These are phyloP conservation scores for Cercophora scortea DNA, from an alignment of 495 filamentous ascomycete genomes.

Conservation along the genomic window DNA sequence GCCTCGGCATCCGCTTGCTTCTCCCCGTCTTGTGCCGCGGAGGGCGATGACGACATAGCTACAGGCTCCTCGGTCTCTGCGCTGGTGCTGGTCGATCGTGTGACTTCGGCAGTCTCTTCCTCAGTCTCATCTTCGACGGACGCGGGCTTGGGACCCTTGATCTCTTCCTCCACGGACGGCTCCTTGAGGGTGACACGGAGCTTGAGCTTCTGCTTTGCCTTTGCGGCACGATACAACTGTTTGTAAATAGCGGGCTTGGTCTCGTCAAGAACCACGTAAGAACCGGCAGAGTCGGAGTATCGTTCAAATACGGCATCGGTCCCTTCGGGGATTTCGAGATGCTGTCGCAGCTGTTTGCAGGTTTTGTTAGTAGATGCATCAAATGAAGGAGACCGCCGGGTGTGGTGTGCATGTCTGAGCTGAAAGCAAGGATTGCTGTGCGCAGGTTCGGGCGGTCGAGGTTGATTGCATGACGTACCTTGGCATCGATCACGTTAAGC, in stretches of 20 bases:
- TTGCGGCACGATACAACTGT: conserved; percentile 92
- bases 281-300: conserved; percentile 86
- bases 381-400: too few relatives aligned
- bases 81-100: conserved; percentile 1
- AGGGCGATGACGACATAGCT: background rate
- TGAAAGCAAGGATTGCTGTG: too few relatives aligned
- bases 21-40: background rate
- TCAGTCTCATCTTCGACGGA: conserved; percentile 18
- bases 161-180: conserved; percentile 8
- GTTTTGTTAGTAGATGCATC: conserved; percentile 12
- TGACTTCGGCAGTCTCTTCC: conserved; percentile 6
- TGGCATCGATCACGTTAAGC: conserved; percentile 64
- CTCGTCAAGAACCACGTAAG: conserved; percentile 72
- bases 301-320: conserved; percentile 76
- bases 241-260: conserved; percentile 82
- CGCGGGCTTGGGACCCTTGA: conserved; percentile 16
- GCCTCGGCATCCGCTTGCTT: too few relatives aligned
- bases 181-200: conserved; percentile 58
- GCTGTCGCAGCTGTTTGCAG: conserved; percentile 56
- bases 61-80: background rate
- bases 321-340: conserved; percentile 62
- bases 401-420: too few relatives aligned
- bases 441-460: background rate
- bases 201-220: conserved; percentile 96
- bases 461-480: conserved; percentile 54